Conservation (phyloP, 768 basidiomycete genomes). For the Gloeophyllum trabeum region DNA sequence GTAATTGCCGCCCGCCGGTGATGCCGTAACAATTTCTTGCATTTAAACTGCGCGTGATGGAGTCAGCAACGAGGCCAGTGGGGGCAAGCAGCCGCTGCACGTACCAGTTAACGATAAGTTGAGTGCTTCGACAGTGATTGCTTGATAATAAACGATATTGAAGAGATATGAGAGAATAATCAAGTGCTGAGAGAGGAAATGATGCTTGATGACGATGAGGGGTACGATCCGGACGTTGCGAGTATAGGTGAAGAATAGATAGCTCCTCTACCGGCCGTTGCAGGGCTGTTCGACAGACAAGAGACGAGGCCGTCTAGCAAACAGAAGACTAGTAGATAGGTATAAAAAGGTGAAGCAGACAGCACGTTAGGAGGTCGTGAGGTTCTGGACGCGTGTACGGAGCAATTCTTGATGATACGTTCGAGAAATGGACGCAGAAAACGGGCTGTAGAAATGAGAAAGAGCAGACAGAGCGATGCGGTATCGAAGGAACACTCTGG, state of each 20-base stretch:
- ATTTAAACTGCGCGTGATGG: slow-evolving; percentile 33
- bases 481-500: too few species aligned
- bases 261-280: slow-evolving; percentile 24
- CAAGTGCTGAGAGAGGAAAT: slow-evolving; percentile 26
- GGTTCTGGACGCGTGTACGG: too few species aligned
- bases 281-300: slow-evolving; percentile 15
- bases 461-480: too few species aligned
- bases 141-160: slow-evolving; percentile 30
- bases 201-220: slow-evolving; percentile 8
- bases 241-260: slow-evolving; percentile 25
- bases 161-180: slow-evolving; percentile 28
- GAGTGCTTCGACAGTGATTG: slow-evolving; percentile 31
- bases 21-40: slow-evolving; percentile 57
- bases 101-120: slow-evolving; percentile 43
- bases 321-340: slow-evolving; percentile 31
- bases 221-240: slow-evolving; percentile 13
- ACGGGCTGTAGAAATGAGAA: too few species aligned
- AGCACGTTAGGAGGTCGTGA: slow-evolving; percentile 50
- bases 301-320: slow-evolving; percentile 3
- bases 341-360: slow-evolving; percentile 38
- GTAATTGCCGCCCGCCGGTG: slow-evolving; percentile 28
- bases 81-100: slow-evolving; percentile 9
- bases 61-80: slow-evolving; percentile 13
- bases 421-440: too few species aligned
- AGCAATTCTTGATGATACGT: too few species aligned